Percentiles rank a stretch among this genome's conserved stretches.
phyloP scores from a whole-genome alignment of 495 filamentous ascomycete species.

The Tricharina praecox region DNA sequence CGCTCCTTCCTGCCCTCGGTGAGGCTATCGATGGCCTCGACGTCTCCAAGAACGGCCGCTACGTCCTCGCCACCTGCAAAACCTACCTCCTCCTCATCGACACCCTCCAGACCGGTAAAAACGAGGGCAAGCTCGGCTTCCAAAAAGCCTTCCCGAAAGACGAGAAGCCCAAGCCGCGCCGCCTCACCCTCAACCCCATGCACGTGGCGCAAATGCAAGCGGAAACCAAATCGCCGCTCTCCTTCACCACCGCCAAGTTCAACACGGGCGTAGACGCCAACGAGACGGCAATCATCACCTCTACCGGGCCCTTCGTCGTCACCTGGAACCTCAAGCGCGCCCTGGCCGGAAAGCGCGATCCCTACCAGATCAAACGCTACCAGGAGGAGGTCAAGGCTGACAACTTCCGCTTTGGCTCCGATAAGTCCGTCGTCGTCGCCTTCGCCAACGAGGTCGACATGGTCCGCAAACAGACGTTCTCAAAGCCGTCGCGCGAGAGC shows the following conservation, averaged over 20 bases:
- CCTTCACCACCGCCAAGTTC: constrained; percentile 83
- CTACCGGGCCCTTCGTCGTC: constrained; percentile 93
- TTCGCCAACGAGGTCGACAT: constrained; percentile 96
- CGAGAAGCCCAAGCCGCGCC: constrained; percentile 79
- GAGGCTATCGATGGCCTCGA: constrained; percentile 91
- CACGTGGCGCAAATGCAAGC: constrained; percentile 95
- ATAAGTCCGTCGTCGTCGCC: constrained; percentile 96
- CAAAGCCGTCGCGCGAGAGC: constrained; percentile 80
- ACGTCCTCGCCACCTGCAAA: constrained; percentile 84
- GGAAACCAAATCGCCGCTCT: constrained; percentile 70
- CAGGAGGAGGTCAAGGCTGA: constrained; percentile 93
- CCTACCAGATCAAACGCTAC: constrained; percentile 93
- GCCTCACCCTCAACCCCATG: constrained; percentile 66
- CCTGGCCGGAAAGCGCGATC: constrained; percentile 56
- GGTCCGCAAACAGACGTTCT: constrained; percentile 65
- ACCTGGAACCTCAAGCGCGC: constrained; percentile 93
- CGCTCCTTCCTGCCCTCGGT: constrained; percentile 84
- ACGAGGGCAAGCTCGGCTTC: constrained; percentile 93
- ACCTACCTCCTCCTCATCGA: constrained; percentile 93
- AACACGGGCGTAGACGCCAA: constrained; percentile 67
- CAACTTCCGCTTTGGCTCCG: constrained; percentile 90
- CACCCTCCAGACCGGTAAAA: constrained; percentile 82
- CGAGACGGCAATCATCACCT: constrained; percentile 87
- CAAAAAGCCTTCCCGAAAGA: constrained; percentile 87
- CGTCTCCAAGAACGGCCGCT: constrained; percentile 83